Conservation (phyloP, 305 asterid genomes). For the Nicotiana rustica region DNA sequence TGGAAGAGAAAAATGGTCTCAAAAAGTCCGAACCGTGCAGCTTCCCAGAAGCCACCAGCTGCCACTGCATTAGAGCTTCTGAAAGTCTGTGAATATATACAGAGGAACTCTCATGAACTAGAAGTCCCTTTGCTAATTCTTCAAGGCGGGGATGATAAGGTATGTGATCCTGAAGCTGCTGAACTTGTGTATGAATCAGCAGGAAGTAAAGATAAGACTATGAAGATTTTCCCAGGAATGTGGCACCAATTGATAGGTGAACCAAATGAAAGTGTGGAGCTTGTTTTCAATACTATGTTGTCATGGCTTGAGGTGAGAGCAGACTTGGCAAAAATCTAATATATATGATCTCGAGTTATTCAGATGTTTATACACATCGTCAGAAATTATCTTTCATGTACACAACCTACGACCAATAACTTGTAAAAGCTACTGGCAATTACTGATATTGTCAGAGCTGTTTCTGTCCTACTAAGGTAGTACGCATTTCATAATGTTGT, state of each 20-base stretch:
- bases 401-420: conserved; percentile 12
- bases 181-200: conserved; percentile 49
- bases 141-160: conserved; percentile 72
- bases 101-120: conserved; percentile 49
- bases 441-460: conserved; percentile 19
- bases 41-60: conserved; percentile 64
- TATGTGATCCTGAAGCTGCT: conserved; percentile 74
- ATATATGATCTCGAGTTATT: not conserved
- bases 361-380: not conserved
- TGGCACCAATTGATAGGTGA: conserved; percentile 85
- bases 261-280: conserved; percentile 58
- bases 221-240: conserved; percentile 68
- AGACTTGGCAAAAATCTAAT: conserved; percentile 19
- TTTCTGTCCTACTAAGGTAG: not conserved
- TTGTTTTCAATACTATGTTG: conserved; percentile 48
- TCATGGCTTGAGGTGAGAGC: conserved; percentile 68
- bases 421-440: conserved; percentile 8
- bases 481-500: not conserved
- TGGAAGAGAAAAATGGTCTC: conserved; percentile 69
- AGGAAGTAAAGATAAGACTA: conserved; percentile 65
- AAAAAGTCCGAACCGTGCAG: conserved; percentile 61
- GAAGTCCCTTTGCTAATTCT: conserved; percentile 70
- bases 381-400: not conserved
- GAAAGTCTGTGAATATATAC: conserved; percentile 59
- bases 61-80: conserved; percentile 65